Conservation (phyloP, 306 rosid species). For the Corylus avellana region DNA sequence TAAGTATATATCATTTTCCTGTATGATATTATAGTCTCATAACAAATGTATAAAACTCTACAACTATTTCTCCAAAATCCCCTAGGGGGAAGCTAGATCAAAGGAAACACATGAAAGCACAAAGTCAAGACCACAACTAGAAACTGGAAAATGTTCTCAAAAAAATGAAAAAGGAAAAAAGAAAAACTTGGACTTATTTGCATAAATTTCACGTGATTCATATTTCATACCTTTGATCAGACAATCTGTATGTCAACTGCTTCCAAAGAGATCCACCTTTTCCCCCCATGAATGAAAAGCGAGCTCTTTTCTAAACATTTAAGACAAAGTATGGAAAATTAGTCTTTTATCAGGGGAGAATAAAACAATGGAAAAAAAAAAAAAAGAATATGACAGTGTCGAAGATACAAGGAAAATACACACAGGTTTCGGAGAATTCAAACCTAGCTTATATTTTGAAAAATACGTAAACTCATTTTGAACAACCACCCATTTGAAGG, state of each 20-base stretch:
- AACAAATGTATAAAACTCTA: not conserved
- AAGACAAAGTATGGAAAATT: constrained; percentile 16
- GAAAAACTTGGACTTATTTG: not conserved
- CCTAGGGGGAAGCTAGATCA: not conserved
- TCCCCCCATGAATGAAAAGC: constrained; percentile 97
- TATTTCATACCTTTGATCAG: constrained; percentile 69
- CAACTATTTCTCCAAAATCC: not conserved
- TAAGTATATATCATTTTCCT: constrained; percentile 11
- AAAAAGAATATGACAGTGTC: not conserved
- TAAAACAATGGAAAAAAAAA: not conserved
- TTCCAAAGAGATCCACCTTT: constrained; percentile 94
- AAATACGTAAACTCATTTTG: not conserved
- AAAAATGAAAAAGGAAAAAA: not conserved
- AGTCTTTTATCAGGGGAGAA: not conserved
- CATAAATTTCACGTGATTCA: constrained; percentile 13
- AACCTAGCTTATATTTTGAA: not conserved
- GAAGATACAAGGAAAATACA: not conserved
- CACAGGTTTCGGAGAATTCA: not conserved
- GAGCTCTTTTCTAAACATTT: constrained; percentile 73
- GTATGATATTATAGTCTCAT: not conserved
- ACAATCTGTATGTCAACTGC: constrained; percentile 72
- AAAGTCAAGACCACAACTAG: not conserved
- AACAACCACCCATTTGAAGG: not conserved
- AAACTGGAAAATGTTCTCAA: not conserved
- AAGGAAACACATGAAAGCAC: not conserved